Evolutionary conservation across 2,329 filamentous ascomycete genomes (phyloP).

Genomic region (Colletotrichum destructivum): DNA sequence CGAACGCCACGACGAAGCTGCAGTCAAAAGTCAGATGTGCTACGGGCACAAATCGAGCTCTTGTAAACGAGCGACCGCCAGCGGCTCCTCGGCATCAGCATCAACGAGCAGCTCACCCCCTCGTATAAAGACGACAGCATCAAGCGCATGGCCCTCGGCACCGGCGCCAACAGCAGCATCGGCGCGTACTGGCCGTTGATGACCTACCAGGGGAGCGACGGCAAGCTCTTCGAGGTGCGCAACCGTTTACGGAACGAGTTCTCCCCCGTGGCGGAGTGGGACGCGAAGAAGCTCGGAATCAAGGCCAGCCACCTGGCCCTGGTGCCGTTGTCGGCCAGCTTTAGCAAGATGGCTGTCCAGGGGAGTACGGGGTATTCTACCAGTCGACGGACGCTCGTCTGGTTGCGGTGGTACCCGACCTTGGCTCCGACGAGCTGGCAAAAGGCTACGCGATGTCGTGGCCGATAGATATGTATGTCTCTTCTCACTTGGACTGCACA

Average conservation of each 20-base stretch:
- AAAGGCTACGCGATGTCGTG: constrained; percentile 15
- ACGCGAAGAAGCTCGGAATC: not conserved
- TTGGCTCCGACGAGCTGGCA: not conserved
- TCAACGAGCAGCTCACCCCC: constrained; percentile 17
- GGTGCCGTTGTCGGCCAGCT: constrained; percentile 23
- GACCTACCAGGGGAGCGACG: constrained; percentile 2
- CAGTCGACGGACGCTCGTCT: not conserved
- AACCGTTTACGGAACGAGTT: constrained; percentile 1
- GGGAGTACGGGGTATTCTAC: constrained; percentile 25
- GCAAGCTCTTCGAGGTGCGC: constrained; percentile 19
- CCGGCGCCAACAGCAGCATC: constrained; percentile 8
- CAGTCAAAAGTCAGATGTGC: not conserved
- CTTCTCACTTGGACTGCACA: no score
- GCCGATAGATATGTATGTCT: constrained; percentile 1
- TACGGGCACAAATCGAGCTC: constrained; percentile 11
- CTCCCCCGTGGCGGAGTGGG: constrained; percentile 1
- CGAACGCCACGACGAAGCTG: not conserved
- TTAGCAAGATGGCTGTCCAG: constrained; percentile 14
- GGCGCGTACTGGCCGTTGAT: constrained; percentile 21
- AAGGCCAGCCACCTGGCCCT: constrained; percentile 1
- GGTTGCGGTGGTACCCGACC: not conserved
- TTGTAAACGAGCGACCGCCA: constrained; percentile 2
- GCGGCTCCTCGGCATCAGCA: constrained; percentile 14
- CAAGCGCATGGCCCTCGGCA: constrained; percentile 5
- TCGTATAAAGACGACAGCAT: constrained; percentile 15